Evolutionary conservation across 1,139 yeast genomes (phyloP).

Genomic region (Geotrichum phurueaensis): DNA sequence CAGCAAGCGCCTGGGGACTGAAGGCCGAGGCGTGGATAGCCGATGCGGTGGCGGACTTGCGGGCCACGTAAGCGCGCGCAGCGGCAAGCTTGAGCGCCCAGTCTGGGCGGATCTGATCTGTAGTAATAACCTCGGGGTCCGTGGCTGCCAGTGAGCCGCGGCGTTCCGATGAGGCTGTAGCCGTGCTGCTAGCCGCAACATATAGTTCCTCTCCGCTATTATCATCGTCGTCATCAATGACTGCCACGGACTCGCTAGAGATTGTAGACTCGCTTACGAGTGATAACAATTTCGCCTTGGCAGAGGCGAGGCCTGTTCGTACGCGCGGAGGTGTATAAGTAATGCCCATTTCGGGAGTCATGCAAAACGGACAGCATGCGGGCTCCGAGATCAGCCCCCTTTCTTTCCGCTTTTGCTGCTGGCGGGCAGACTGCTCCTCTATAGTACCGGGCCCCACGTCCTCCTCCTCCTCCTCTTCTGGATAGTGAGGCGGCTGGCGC

Average conservation of each 20-base stretch:
- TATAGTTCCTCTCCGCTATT: not conserved
- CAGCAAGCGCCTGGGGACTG: constrained; percentile 35
- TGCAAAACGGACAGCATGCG: constrained; percentile 91
- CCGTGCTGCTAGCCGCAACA: not conserved
- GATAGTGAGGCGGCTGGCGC: constrained; percentile 87
- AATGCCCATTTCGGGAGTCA: constrained; percentile 79
- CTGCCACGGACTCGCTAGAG: not conserved
- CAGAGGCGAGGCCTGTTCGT: constrained; percentile 31
- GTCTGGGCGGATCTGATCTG: constrained; percentile 83
- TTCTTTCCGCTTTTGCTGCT: constrained; percentile 37
- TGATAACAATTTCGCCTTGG: not conserved
- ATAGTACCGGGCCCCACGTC: not conserved
- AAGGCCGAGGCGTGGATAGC: constrained; percentile 86
- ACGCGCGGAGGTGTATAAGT: constrained; percentile 59
- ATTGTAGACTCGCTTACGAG: not conserved
- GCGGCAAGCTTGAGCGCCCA: constrained; percentile 72
- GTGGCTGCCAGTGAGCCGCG: constrained; percentile 28
- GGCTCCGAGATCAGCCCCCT: constrained; percentile 75
- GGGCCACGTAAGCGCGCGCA: constrained; percentile 72
- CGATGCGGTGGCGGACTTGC: constrained; percentile 89
- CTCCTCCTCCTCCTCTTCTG: constrained; percentile 49
- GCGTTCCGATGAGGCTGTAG: not conserved
- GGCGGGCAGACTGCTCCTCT: constrained; percentile 12
- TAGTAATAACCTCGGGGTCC: constrained; percentile 56
- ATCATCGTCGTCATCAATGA: not conserved